phyloP scores from a whole-genome alignment of 192 early-diverging fungal genomes.

The Obelidium mucronatum region DNA sequence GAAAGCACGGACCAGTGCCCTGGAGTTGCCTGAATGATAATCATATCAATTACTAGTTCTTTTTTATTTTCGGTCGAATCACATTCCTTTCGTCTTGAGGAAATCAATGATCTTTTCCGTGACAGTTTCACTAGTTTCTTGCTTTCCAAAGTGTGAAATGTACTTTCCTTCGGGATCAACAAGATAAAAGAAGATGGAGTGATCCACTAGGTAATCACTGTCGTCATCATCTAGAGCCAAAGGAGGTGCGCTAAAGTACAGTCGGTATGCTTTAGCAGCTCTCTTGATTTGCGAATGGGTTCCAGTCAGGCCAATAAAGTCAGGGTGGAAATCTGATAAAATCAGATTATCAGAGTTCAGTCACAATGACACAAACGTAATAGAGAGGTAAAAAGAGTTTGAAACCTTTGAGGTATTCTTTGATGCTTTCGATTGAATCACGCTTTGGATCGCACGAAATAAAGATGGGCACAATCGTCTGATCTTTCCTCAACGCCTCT shows the following conservation, averaged over 20 bases:
- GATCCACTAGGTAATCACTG: slow-evolving; percentile 96
- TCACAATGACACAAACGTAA: not conserved
- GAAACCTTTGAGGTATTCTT: slow-evolving; percentile 60
- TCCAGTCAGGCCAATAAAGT: slow-evolving; percentile 92
- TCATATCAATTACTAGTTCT: slow-evolving; percentile 1
- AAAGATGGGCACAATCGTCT: slow-evolving; percentile 83
- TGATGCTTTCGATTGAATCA: slow-evolving; percentile 83
- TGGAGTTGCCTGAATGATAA: slow-evolving; percentile 2
- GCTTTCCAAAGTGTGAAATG: slow-evolving; percentile 89
- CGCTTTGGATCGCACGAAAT: slow-evolving; percentile 97
- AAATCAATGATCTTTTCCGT: slow-evolving; percentile 52
- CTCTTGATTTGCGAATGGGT: slow-evolving; percentile 80
- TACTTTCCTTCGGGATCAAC: slow-evolving; percentile 92
- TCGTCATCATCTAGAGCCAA: slow-evolving; percentile 70
- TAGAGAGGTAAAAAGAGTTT: slow-evolving; percentile 1
- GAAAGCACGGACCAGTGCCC: slow-evolving; percentile 1
- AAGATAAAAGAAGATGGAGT: slow-evolving; percentile 98
- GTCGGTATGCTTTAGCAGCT: slow-evolving; percentile 90
- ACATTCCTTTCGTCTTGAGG: slow-evolving; percentile 20
- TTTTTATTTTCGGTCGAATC: not conserved
- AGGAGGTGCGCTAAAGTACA: slow-evolving; percentile 94
- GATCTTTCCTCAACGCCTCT: slow-evolving; percentile 37
- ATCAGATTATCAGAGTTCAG: too few relatives aligned
- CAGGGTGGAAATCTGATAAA: slow-evolving; percentile 92
- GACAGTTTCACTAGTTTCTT: slow-evolving; percentile 72